A percentile compares a stretch with the other conserved stretches of the same genome.
These are phyloP conservation scores for Litchi chinensis DNA, from an alignment of 345 rosid species.

Conservation along the genomic window DNA sequence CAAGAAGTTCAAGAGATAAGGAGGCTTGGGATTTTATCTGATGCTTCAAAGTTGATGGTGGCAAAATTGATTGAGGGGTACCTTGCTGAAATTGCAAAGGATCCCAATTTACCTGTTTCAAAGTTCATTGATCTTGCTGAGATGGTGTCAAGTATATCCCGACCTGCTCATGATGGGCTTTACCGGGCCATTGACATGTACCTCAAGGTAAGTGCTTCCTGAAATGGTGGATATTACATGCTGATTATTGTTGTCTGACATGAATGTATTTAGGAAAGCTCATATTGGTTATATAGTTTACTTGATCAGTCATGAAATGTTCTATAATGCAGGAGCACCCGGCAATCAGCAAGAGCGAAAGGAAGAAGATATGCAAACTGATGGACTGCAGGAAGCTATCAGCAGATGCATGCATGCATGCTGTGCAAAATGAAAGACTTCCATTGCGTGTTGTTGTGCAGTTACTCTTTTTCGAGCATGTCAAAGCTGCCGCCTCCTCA, in stretches of 20 bases:
- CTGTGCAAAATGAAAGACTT: constrained; percentile 82
- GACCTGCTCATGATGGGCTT: constrained; percentile 82
- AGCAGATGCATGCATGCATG: constrained; percentile 81
- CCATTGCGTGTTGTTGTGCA: constrained; percentile 81
- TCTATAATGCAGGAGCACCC: constrained; percentile 63
- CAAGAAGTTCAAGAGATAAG: constrained; percentile 43
- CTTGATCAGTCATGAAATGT: not conserved
- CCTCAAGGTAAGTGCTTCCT: constrained; percentile 56
- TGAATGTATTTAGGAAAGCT: not conserved
- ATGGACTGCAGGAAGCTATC: constrained; percentile 94
- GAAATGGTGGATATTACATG: not conserved
- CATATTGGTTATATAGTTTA: not conserved
- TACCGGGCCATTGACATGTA: constrained; percentile 85
- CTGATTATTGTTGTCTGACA: not conserved
- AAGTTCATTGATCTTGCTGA: constrained; percentile 73
- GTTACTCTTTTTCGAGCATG: constrained; percentile 85
- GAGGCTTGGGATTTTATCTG: constrained; percentile 64
- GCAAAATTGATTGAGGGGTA: constrained; percentile 74
- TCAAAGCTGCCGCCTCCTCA: constrained; percentile 65
- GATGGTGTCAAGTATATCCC: constrained; percentile 56
- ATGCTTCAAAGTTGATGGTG: constrained; percentile 86
- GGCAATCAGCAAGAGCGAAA: constrained; percentile 72
- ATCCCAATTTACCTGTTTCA: constrained; percentile 53
- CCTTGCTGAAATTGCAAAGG: constrained; percentile 79
- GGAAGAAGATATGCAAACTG: constrained; percentile 78